These are phyloP conservation scores for Metarhizium anisopliae DNA, from an alignment of 2,329 filamentous ascomycete species.

Conservation along the genomic window DNA sequence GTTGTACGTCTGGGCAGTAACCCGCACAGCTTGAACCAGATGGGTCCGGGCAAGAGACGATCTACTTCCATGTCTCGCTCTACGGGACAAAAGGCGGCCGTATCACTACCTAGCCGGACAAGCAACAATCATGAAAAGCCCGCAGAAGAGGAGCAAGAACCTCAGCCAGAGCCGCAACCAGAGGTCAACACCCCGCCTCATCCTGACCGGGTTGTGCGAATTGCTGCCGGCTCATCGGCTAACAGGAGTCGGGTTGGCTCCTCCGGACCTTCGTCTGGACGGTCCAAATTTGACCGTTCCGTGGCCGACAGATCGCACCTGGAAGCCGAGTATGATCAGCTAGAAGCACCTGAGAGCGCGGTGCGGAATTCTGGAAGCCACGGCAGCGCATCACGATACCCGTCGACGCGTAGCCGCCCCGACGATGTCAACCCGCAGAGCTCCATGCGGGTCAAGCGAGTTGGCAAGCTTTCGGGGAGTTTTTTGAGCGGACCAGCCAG, in stretches of 20 bases:
- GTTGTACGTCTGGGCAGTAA: constrained; percentile 48
- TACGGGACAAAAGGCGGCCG: constrained; percentile 15
- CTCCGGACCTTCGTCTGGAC: constrained; percentile 26
- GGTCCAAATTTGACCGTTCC: constrained; percentile 24
- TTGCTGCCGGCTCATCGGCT: constrained; percentile 42
- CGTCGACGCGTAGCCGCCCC: constrained; percentile 40
- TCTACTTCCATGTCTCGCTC: constrained; percentile 41
- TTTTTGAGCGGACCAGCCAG: constrained; percentile 75
- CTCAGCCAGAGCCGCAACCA: constrained; percentile 24
- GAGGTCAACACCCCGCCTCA: constrained; percentile 47
- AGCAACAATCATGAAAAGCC: constrained; percentile 32
- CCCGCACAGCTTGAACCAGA: constrained; percentile 33
- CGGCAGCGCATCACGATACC: constrained; percentile 44
- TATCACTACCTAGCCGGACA: constrained; percentile 26
- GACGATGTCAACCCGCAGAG: constrained; percentile 63
- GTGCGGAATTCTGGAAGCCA: constrained; percentile 38
- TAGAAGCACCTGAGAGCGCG: constrained; percentile 41
- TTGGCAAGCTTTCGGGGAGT: constrained; percentile 65
- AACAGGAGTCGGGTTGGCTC: constrained; percentile 28
- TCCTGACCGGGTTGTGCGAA: constrained; percentile 44
- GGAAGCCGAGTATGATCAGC: constrained; percentile 36
- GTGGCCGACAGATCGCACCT: constrained; percentile 22
- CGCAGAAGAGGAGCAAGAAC: constrained; percentile 28
- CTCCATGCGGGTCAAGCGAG: constrained; percentile 69
- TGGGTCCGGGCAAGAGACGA: constrained; percentile 32